phyloP scores from a whole-genome alignment of 2,329 filamentous ascomycete genomes.

The Plenodomus tracheiphilus region DNA sequence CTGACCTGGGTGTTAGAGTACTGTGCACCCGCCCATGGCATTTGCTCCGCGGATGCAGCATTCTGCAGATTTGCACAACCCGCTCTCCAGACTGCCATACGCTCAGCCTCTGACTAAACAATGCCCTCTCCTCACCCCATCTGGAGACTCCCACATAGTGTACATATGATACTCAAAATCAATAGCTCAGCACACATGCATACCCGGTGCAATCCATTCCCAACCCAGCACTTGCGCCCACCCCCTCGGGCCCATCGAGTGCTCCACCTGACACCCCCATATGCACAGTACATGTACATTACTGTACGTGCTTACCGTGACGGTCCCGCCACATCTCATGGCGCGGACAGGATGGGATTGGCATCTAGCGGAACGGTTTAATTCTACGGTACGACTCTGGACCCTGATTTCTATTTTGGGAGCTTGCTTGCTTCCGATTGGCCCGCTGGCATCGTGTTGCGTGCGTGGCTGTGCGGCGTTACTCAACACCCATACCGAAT shows the following conservation, averaged over 20 bases:
- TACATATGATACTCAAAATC: no score
- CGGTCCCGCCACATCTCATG: background rate
- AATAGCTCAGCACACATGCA: no score
- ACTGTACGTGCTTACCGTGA: background rate
- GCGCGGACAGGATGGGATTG: no score
- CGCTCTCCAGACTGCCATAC: background rate
- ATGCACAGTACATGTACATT: no score
- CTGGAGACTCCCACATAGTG: no score
- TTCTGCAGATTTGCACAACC: background rate
- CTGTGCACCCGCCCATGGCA: no score
- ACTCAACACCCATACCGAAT: no score
- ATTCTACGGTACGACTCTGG: background rate
- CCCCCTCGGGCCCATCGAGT: no score
- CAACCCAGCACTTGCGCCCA: background rate
- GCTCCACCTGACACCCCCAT: background rate
- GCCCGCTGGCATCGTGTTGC: no score
- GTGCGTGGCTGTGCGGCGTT: no score
- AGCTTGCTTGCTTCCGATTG: background rate
- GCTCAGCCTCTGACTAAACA: background rate
- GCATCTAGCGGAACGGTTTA: no score
- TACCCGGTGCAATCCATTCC: background rate
- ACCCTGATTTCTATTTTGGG: background rate
- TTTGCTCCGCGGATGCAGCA: background rate
- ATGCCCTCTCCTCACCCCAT: background rate
- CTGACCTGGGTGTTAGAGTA: no score